A percentile compares a stretch with the other conserved stretches of the same genome.
phyloP scores from a whole-genome alignment of 2,329 filamentous ascomycete genomes.

The Pyrenochaeta sp. region DNA sequence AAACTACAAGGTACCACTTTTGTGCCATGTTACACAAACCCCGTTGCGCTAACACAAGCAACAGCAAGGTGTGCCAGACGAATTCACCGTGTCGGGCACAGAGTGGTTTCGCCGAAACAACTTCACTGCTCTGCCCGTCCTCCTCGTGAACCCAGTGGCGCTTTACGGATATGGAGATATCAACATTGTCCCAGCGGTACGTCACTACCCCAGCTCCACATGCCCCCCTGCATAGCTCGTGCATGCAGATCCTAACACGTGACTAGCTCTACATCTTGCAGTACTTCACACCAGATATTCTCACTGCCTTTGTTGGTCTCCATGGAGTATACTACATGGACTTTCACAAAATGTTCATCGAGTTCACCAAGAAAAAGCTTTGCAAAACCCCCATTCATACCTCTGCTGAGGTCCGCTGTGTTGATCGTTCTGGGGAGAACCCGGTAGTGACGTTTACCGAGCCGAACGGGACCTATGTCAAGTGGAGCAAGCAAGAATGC shows the following conservation, averaged over 20 bases:
- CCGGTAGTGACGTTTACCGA: constrained; percentile 46
- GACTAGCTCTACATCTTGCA: constrained; percentile 49
- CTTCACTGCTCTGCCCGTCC: constrained; percentile 44
- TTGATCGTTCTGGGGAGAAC: constrained; percentile 45
- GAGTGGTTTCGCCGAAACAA: constrained; percentile 49
- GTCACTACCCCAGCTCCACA: constrained; percentile 24
- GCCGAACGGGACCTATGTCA: constrained; percentile 36
- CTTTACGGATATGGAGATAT: constrained; percentile 51
- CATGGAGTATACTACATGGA: constrained; percentile 50
- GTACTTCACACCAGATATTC: constrained; percentile 50
- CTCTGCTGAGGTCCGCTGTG: constrained; percentile 44
- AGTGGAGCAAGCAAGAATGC: constrained; percentile 46
- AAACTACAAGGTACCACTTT: constrained; percentile 45
- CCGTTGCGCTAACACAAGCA: constrained; percentile 23
- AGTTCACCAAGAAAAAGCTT: constrained; percentile 40
- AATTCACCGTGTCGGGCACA: constrained; percentile 44
- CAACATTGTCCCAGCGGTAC: constrained; percentile 48
- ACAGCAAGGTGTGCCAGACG: constrained; percentile 48
- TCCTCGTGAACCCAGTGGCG: constrained; percentile 47
- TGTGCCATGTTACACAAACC: constrained; percentile 12
- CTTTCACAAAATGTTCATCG: constrained; percentile 47
- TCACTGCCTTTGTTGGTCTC: constrained; percentile 47
- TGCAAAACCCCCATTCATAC: constrained; percentile 45
- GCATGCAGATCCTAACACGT: constrained; percentile 37
- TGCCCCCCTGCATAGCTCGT: constrained; percentile 27